Conservation (phyloP, 345 rosid species). For the Murraya paniculata region DNA sequence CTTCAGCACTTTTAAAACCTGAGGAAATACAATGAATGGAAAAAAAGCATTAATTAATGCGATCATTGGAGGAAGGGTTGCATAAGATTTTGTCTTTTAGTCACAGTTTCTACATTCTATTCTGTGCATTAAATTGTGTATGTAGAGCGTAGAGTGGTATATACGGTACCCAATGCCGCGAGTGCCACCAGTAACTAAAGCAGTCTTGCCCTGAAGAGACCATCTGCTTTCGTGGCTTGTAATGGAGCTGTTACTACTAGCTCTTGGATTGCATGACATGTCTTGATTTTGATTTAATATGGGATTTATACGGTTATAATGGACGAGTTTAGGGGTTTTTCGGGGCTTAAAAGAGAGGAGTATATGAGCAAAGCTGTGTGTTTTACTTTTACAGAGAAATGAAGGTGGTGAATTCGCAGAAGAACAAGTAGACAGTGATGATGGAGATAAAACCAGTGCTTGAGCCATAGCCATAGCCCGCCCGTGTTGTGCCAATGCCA, state of each 20-base stretch:
- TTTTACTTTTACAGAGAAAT: not conserved
- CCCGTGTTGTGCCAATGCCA: not conserved
- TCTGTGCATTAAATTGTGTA: too few species aligned
- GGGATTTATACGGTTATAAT: not conserved
- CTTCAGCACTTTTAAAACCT: not conserved
- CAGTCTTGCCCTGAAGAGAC: constrained; percentile 52
- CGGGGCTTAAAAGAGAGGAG: not conserved
- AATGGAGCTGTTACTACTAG: not conserved
- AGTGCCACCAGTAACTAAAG: constrained; percentile 68
- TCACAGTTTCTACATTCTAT: too few species aligned
- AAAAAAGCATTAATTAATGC: not conserved
- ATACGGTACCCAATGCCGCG: constrained; percentile 59
- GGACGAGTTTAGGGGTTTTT: not conserved
- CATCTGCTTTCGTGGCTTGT: constrained; percentile 27
- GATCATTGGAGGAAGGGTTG: too few species aligned
- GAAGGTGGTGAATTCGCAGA: not conserved
- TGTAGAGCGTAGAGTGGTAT: too few species aligned
- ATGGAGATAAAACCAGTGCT: not conserved
- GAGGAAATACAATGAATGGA: not conserved
- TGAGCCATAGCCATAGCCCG: not conserved
- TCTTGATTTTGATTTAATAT: not conserved
- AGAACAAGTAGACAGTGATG: not conserved
- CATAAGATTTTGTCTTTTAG: too few species aligned
- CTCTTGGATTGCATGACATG: not conserved
- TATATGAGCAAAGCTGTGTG: not conserved